Percentiles rank a stretch among this genome's conserved stretches.
Conservation (phyloP, 352 stramenopile species). For the Globisporangium orthogonon region DNA sequence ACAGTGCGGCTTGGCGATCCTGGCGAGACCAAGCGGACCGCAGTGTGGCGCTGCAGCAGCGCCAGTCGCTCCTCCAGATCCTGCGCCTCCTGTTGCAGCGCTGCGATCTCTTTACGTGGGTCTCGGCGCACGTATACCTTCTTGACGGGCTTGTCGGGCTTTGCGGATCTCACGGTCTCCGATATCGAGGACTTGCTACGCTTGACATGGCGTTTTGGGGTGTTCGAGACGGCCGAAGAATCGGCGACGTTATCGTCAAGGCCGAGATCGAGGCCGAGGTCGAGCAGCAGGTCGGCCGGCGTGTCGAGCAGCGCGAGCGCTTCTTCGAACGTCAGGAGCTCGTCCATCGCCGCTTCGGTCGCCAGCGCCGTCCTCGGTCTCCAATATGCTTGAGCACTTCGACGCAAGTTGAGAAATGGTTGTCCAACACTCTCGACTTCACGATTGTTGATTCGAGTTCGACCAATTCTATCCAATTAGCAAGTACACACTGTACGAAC, state of each 20-base stretch:
- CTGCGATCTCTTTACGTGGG: slow-evolving; percentile 1
- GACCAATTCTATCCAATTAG: too few species aligned
- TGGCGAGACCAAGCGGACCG: background rate
- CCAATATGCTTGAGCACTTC: too few species aligned
- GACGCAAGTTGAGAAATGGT: too few species aligned
- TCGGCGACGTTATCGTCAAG: background rate
- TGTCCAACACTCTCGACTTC: too few species aligned
- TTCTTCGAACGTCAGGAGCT: background rate
- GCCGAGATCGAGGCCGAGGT: background rate
- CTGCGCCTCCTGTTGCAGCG: background rate
- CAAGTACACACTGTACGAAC: too few species aligned
- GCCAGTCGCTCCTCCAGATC: background rate
- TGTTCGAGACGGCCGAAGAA: background rate
- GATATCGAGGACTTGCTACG: background rate
- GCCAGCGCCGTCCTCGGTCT: too few species aligned
- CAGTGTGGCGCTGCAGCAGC: slow-evolving; percentile 1
- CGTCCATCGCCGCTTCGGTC: background rate
- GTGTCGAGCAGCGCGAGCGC: slow-evolving; percentile 1
- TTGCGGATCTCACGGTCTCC: background rate
- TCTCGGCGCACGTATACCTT: background rate
- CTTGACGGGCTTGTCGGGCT: background rate
- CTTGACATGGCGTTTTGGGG: background rate
- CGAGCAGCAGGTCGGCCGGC: background rate
- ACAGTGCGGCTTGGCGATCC: background rate
- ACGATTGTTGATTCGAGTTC: too few species aligned